phyloP scores from a whole-genome alignment of 2,329 filamentous ascomycete genomes.

The Cryphonectria naterciae region DNA sequence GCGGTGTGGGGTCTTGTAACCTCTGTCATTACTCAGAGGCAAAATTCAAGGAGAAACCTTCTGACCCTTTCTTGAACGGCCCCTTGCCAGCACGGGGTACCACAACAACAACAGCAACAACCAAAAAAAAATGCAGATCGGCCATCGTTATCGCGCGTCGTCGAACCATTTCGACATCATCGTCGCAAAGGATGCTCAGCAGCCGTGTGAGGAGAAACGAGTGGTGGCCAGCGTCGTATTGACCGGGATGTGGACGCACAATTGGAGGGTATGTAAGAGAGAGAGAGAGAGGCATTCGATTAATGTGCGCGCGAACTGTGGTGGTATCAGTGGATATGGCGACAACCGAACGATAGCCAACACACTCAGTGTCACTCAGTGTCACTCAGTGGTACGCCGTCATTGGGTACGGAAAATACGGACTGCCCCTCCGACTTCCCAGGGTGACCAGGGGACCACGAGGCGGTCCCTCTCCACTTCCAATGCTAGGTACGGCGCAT shows the following conservation, averaged over 20 bases:
- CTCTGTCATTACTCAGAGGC: neutral
- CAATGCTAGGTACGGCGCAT: neutral
- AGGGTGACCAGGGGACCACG: slow-evolving; percentile 11
- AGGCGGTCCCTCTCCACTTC: slow-evolving; percentile 4
- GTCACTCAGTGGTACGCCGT: neutral
- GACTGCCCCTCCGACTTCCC: neutral
- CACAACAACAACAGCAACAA: no score
- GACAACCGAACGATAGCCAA: slow-evolving; percentile 11
- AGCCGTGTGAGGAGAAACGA: neutral
- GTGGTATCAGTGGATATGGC: neutral
- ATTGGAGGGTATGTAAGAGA: neutral
- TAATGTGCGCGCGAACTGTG: neutral
- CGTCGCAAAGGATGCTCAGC: neutral
- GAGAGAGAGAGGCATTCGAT: neutral
- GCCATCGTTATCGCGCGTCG: neutral
- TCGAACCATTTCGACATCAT: slow-evolving; percentile 3
- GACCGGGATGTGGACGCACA: neutral
- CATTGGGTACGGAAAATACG: neutral
- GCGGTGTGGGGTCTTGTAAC: neutral
- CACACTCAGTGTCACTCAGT: no score
- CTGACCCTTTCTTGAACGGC: neutral
- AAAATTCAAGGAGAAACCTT: neutral
- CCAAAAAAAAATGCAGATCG: neutral
- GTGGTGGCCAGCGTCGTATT: neutral
- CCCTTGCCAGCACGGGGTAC: neutral